Conservation (phyloP, 495 filamentous ascomycete genomes). For the Glutinoglossum americanum region DNA sequence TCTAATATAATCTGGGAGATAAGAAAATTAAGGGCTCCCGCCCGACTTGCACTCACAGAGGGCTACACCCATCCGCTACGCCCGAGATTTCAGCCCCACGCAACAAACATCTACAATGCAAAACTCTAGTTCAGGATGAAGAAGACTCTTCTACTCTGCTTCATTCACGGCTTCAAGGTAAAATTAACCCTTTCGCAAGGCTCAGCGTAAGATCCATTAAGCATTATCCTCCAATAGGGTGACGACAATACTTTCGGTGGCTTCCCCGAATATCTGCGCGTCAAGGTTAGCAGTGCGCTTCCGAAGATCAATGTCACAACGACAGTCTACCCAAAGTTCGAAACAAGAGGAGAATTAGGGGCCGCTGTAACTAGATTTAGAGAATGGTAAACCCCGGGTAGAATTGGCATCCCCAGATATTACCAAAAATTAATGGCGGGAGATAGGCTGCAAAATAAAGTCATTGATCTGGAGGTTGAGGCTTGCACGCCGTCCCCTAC, state of each 20-base stretch:
- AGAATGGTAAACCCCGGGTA: slow-evolving; percentile 43
- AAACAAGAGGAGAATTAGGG: slow-evolving; percentile 71
- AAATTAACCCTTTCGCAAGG: slow-evolving; percentile 2
- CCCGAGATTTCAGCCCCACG: background rate
- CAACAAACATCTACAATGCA: background rate
- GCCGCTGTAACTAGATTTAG: slow-evolving; percentile 63
- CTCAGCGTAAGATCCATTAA: slow-evolving; percentile 2
- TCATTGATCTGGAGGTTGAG: slow-evolving; percentile 84
- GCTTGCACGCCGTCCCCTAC: slow-evolving; percentile 68
- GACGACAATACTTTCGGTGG: slow-evolving; percentile 68
- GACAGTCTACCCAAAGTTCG: slow-evolving; percentile 71
- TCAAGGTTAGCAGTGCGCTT: slow-evolving; percentile 44
- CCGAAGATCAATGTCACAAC: slow-evolving; percentile 50
- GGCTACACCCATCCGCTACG: background rate
- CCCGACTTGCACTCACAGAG: background rate
- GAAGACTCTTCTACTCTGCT: slow-evolving; percentile 76
- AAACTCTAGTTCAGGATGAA: slow-evolving; percentile 34
- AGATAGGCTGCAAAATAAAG: slow-evolving; percentile 62
- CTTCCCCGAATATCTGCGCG: slow-evolving; percentile 55
- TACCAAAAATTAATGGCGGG: background rate
- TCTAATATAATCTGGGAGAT: background rate
- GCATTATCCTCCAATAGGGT: slow-evolving; percentile 29
- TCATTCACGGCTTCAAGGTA: slow-evolving; percentile 97
- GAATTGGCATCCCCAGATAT: background rate
- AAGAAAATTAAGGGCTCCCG: background rate